A percentile compares a stretch with the other conserved stretches of the same genome.
phyloP scores from a whole-genome alignment of 169 alveolate species.

The Eimeria falciformis region DNA sequence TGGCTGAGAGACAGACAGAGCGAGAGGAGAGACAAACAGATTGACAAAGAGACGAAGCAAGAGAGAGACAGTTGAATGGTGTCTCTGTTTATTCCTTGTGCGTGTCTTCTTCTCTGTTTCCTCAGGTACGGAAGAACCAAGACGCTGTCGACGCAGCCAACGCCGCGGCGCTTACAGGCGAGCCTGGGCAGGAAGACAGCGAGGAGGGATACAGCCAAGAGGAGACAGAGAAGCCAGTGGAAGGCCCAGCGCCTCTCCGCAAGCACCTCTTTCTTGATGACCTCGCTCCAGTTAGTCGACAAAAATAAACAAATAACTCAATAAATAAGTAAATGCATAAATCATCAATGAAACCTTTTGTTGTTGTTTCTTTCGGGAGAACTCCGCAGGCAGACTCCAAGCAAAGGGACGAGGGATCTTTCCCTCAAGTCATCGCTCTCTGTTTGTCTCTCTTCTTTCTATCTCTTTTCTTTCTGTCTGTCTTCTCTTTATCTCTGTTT shows the following conservation, averaged over 20 bases:
- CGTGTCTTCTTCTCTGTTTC: too few relatives aligned
- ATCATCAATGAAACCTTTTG: not conserved
- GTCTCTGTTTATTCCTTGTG: not conserved
- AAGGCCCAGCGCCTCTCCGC: not conserved
- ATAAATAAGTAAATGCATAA: not conserved
- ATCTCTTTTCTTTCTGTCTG: not conserved
- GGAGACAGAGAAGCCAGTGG: not conserved
- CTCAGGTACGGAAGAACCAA: slow-evolving; percentile 14
- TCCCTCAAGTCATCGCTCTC: too few relatives aligned
- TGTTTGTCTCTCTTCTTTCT: too few relatives aligned
- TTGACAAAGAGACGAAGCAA: too few relatives aligned
- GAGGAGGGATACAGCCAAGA: not conserved
- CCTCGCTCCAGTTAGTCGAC: not conserved
- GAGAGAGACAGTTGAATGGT: too few relatives aligned
- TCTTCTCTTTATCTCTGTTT: too few relatives aligned
- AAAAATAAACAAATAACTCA: not conserved
- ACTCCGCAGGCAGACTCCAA: too few relatives aligned
- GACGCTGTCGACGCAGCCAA: slow-evolving; percentile 40
- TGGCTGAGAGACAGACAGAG: too few relatives aligned
- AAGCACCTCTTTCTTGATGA: not conserved
- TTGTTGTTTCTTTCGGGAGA: too few relatives aligned
- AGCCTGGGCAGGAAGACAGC: not conserved
- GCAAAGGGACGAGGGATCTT: too few relatives aligned
- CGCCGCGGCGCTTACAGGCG: slow-evolving; percentile 26
- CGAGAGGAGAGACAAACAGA: too few relatives aligned